These are phyloP conservation scores for Miamiensis avidus DNA, from an alignment of 169 alveolate species.

Conservation along the genomic window DNA sequence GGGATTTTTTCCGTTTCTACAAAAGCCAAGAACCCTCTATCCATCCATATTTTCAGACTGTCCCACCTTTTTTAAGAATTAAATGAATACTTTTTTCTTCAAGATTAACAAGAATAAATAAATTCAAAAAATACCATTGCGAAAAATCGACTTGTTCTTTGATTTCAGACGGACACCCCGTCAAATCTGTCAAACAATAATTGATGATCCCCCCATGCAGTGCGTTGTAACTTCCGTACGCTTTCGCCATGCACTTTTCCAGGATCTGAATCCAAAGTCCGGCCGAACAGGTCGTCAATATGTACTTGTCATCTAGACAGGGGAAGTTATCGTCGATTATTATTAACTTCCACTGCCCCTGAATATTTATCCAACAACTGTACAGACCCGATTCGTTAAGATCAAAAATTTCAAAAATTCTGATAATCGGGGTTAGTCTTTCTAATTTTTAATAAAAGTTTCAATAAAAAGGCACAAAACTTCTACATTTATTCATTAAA, in stretches of 20 bases:
- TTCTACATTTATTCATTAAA: too few relatives aligned
- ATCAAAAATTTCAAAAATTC: slow-evolving; percentile 14
- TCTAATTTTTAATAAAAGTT: not conserved
- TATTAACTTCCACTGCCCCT: slow-evolving; percentile 17
- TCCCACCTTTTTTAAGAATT: not conserved
- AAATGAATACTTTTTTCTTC: too few relatives aligned
- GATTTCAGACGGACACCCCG: slow-evolving; percentile 18
- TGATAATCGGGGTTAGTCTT: not conserved
- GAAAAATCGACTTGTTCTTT: not conserved
- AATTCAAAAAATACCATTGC: not conserved
- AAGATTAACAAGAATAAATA: too few relatives aligned
- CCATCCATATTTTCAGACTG: slow-evolving; percentile 4
- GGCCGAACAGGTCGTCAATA: not conserved
- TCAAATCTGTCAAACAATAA: slow-evolving; percentile 21
- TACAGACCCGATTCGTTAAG: slow-evolving; percentile 18
- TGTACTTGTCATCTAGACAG: not conserved
- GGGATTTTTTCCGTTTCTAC: slow-evolving; percentile 7
- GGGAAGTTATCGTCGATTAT: slow-evolving; percentile 29
- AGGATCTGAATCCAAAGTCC: slow-evolving; percentile 13
- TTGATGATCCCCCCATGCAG: slow-evolving; percentile 14
- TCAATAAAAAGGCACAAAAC: not conserved
- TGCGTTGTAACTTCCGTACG: slow-evolving; percentile 5
- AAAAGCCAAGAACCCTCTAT: slow-evolving; percentile 16
- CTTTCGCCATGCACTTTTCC: slow-evolving; percentile 15
- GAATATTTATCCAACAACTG: slow-evolving; percentile 17